Evolutionary conservation across 371 early-diverging fungal species (phyloP).

Genomic region (Mortierella sp.): DNA sequence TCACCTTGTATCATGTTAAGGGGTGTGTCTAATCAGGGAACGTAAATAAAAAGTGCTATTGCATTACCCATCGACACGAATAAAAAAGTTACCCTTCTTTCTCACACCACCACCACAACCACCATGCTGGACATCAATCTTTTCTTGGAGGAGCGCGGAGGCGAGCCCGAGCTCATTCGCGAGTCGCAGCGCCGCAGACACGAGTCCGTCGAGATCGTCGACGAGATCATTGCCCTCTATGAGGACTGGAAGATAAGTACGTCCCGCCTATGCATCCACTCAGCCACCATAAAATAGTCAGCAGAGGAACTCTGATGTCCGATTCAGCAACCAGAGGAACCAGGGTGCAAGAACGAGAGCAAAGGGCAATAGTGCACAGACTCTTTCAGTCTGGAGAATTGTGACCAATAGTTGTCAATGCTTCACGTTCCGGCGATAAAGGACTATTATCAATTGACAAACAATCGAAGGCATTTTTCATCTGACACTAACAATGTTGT

Average conservation of each 20-base stretch:
- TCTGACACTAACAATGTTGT: background rate
- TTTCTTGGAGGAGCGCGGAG: conserved; percentile 93
- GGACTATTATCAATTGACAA: conserved; percentile 20
- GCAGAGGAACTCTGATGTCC: background rate
- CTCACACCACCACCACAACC: conserved; percentile 9
- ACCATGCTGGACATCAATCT: conserved; percentile 92
- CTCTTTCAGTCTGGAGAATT: background rate
- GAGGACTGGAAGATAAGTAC: conserved; percentile 92
- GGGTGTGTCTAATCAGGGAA: conserved; percentile 4
- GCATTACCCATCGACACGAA: background rate
- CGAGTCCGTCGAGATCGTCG: conserved; percentile 87
- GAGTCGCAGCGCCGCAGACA: conserved; percentile 96
- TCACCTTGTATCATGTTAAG: conserved; percentile 16
- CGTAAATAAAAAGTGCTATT: background rate
- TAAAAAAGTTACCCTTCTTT: background rate
- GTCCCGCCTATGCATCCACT: conserved; percentile 19
- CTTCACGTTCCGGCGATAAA: background rate
- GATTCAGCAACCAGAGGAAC: background rate
- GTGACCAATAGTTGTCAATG: background rate
- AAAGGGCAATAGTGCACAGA: background rate
- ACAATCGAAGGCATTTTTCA: background rate
- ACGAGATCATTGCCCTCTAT: conserved; percentile 93
- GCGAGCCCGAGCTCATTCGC: conserved; percentile 93
- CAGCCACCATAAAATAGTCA: conserved; percentile 10
- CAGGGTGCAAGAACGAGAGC: background rate